Percentiles rank a stretch among this genome's conserved stretches.
Conservation (phyloP, 441 rosid species). For the Biscutella auriculata region DNA sequence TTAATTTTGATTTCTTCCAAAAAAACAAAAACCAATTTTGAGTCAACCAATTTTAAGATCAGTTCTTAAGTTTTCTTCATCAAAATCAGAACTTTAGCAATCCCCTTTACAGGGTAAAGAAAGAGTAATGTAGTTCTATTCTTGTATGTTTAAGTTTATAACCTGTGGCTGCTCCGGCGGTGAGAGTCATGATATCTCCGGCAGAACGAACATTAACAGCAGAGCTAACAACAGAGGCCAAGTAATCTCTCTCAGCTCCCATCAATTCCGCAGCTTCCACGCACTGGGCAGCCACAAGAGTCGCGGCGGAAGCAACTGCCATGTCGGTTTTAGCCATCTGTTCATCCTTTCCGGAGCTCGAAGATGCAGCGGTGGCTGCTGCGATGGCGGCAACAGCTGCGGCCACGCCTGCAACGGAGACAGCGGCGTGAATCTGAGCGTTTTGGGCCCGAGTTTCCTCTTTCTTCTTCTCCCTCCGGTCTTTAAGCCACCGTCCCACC, state of each 20-base stretch:
- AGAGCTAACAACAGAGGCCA: slow-evolving; percentile 64
- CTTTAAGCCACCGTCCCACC: slow-evolving; percentile 82
- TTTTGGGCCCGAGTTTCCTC: slow-evolving; percentile 76
- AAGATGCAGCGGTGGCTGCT: slow-evolving; percentile 63
- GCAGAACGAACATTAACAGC: slow-evolving; percentile 30
- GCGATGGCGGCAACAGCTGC: slow-evolving; percentile 88
- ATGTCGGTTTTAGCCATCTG: slow-evolving; percentile 65
- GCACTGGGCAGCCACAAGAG: slow-evolving; percentile 83
- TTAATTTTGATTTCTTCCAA: no score
- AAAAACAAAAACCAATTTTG: not conserved
- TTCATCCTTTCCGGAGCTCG: slow-evolving; percentile 60
- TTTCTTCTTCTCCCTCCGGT: slow-evolving; percentile 75
- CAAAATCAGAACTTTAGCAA: not conserved
- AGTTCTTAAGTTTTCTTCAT: not conserved
- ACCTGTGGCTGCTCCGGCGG: slow-evolving; percentile 96
- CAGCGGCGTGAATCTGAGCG: slow-evolving; percentile 85
- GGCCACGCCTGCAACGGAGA: slow-evolving; percentile 78
- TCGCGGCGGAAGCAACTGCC: slow-evolving; percentile 91
- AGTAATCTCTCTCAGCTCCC: slow-evolving; percentile 83
- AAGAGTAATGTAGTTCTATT: no score
- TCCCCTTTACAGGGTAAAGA: not conserved
- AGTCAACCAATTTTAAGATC: not conserved
- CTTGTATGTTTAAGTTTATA: no score
- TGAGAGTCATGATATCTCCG: slow-evolving; percentile 73
- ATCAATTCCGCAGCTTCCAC: slow-evolving; percentile 78